Evolutionary conservation across 179 eudicot species (phyloP), one percentile per base, ranked within the genome.

Genomic region (Drosera spatulata): DNA sequence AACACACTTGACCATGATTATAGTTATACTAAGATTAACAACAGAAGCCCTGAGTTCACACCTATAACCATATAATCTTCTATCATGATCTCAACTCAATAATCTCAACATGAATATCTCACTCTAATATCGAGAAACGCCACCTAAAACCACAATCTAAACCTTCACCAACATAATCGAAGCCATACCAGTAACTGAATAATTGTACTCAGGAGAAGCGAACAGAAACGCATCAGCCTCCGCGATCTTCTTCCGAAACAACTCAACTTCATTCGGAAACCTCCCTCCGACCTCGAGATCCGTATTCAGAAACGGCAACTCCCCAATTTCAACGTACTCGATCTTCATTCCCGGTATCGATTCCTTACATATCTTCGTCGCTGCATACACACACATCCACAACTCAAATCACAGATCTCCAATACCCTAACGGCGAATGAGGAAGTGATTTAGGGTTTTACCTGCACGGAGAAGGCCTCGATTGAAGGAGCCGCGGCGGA

Each of bases 171-270:
- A 22, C 33, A 22, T 22, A 22, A 3, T 10, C 1, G 33, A 59
- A 33, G 4, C 11, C 69, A n/a, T 79, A 86, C 97, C 77, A 44
- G 95, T 70, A 53, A 89, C 60, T 39, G 95, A 84, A 81, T 74
- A 89, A 66, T 89, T 86, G 69, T 82, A 86, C 83, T 90, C 97
- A 0, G 97, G 96, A 50, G 97, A 87, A 66, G 93, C 96, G 15
- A 87, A 87, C 56, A 90, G 85, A 46, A 79, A 2, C 60, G 77
- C 41, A 62, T 87, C 96, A 45, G 88, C 84, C 56, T 79, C 81
- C 1, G 55, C 75, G 77, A 91, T 78, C 71, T 85, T 87, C 74
- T 61, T 68, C 7, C 97, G 80, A 66, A 91, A 87, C 0, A 79
- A 85, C 74, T 87, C 86, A 1, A 91, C 97, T 0, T 39, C 79